Evolutionary conservation across 768 basidiomycete genomes (phyloP).

Genomic region (Lentinula detonsa): DNA sequence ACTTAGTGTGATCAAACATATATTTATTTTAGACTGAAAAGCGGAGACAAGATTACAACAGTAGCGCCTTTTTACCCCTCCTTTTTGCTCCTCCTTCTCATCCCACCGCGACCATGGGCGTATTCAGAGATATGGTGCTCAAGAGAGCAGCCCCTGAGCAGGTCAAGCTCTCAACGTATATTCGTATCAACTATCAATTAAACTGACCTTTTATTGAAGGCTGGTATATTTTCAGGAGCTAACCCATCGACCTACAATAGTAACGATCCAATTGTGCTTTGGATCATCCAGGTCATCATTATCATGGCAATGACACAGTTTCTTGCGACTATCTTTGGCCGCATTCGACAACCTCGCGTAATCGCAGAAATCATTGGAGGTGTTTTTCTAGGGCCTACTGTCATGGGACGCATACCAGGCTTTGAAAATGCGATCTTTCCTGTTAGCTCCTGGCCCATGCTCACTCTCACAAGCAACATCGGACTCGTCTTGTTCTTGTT

Average conservation of each 20-base stretch:
- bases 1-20: background rate
- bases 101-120: background rate
- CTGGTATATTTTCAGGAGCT: constrained; percentile 70
- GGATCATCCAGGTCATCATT: constrained; percentile 74
- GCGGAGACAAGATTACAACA: background rate
- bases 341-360: constrained; percentile 85
- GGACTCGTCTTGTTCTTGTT: constrained; percentile 78
- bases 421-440: constrained; percentile 67
- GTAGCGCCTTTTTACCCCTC: background rate
- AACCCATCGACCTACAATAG: constrained; percentile 62
- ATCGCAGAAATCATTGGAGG: constrained; percentile 92
- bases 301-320: constrained; percentile 78
- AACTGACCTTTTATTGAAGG: constrained; percentile 31
- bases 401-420: constrained; percentile 74
- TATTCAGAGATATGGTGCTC: background rate
- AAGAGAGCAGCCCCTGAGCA: constrained; percentile 42
- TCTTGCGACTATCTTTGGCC: constrained; percentile 56
- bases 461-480: constrained; percentile 70
- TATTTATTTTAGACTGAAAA: background rate
- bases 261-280: constrained; percentile 66
- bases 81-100: background rate
- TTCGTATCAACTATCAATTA: background rate
- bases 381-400: constrained; percentile 72
- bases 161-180: constrained; percentile 22
- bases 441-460: constrained; percentile 38